phyloP scores from a whole-genome alignment of 345 rosid species.

The Cardamine occulta region DNA sequence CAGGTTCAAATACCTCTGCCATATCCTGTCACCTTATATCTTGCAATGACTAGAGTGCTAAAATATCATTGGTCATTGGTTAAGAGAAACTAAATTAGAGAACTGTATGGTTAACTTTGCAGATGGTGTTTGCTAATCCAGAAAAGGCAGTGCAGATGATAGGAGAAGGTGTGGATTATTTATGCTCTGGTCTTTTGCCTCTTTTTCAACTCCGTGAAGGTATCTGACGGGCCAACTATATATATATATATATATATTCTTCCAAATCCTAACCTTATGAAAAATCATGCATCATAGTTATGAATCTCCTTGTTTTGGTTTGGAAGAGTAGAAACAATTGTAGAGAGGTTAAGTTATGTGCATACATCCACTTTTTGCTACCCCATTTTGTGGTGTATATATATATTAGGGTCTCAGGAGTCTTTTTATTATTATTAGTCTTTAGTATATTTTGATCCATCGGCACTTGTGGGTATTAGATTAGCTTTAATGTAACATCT shows the following conservation, averaged over 20 bases:
- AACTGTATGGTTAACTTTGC: constrained; percentile 16
- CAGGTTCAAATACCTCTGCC: constrained; percentile 57
- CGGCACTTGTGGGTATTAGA: background rate
- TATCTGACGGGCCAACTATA: constrained; percentile 26
- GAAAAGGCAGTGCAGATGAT: constrained; percentile 9
- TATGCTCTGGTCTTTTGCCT: constrained; percentile 25
- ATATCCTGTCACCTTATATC: background rate
- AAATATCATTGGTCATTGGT: background rate
- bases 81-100: constrained; percentile 9
- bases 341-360: constrained; percentile 27
- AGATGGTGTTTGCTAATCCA: constrained; percentile 31
- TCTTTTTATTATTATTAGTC: background rate
- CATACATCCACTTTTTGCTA: constrained; percentile 23
- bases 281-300: constrained; percentile 9
- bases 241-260: background rate
- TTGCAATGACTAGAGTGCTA: background rate
- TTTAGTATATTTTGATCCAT: constrained; percentile 14
- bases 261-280: constrained; percentile 21
- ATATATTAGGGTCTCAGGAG: constrained; percentile 22
- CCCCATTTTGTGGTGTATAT: constrained; percentile 22
- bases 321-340: constrained; percentile 27
- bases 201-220: constrained; percentile 14
- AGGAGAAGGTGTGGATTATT: constrained; percentile 25
- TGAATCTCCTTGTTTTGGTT: constrained; percentile 14
- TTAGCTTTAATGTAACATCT: constrained; percentile 17